These are phyloP conservation scores for Umbelopsis sp. DNA, from an alignment of 371 early-diverging fungal species.

Conservation along the genomic window DNA sequence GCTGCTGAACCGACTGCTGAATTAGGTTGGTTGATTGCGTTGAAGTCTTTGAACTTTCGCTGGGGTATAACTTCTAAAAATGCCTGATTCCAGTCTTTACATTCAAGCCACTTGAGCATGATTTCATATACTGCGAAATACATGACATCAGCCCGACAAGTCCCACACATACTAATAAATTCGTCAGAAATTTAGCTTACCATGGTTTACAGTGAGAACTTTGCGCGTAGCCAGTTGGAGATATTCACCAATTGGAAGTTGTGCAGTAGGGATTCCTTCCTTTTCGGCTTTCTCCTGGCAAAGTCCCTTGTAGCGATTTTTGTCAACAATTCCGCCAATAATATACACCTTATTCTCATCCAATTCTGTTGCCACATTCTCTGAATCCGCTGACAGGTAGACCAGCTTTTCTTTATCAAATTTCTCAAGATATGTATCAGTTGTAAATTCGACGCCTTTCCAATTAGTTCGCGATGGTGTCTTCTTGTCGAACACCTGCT, in stretches of 20 bases:
- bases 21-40: slow-evolving; percentile 29
- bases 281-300: slow-evolving; percentile 80
- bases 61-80: slow-evolving; percentile 86
- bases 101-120: slow-evolving; percentile 73
- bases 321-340: slow-evolving; percentile 96
- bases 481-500: slow-evolving; percentile 47
- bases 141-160: not conserved
- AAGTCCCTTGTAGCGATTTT: slow-evolving; percentile 83
- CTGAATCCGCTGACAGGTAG: slow-evolving; percentile 91
- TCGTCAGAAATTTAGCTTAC: slow-evolving; percentile 33
- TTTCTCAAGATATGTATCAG: slow-evolving; percentile 46
- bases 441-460: slow-evolving; percentile 39
- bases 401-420: slow-evolving; percentile 66
- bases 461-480: slow-evolving; percentile 46
- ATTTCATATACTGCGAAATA: slow-evolving; percentile 74
- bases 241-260: slow-evolving; percentile 87
- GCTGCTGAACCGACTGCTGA: slow-evolving; percentile 14
- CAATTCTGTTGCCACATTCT: slow-evolving; percentile 65
- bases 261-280: slow-evolving; percentile 77
- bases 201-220: slow-evolving; percentile 93
- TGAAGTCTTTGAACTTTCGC: slow-evolving; percentile 72
- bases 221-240: slow-evolving; percentile 79
- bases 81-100: slow-evolving; percentile 77
- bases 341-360: slow-evolving; percentile 80
- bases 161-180: not conserved